A percentile compares a stretch with the other conserved stretches of the same genome.
phyloP scores from a whole-genome alignment of 2,329 filamentous ascomycete species.

The Cercospora brassicicola region DNA sequence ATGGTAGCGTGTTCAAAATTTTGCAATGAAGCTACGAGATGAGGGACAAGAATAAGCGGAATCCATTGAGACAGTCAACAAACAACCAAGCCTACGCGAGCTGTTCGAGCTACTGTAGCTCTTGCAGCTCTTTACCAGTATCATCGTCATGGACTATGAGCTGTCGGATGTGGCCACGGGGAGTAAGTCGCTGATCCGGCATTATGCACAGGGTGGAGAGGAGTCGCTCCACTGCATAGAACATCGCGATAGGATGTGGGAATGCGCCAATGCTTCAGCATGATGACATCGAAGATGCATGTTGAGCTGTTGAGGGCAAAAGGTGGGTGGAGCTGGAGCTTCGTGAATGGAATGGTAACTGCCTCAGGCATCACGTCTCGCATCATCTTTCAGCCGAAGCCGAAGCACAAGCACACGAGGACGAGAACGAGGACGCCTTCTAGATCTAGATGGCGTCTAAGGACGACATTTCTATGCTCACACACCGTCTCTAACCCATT shows the following conservation, averaged over 20 bases:
- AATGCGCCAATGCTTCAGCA: not conserved
- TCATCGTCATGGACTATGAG: conserved; percentile 4
- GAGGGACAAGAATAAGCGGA: not conserved
- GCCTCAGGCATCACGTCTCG: conserved; percentile 1
- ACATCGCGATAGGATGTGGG: not conserved
- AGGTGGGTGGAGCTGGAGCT: not conserved
- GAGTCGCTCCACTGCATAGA: not conserved
- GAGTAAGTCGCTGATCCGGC: not conserved
- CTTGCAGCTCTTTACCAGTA: not conserved
- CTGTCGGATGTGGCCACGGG: not conserved
- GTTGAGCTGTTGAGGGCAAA: not conserved
- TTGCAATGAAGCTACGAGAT: not conserved
- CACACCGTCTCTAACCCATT: conserved; percentile 41
- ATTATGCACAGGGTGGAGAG: not conserved
- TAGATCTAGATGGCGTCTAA: not conserved
- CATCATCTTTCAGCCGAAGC: not conserved
- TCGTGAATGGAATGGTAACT: not conserved
- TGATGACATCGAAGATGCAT: not conserved
- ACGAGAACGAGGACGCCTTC: not conserved
- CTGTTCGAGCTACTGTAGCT: not conserved
- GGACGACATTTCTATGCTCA: no score
- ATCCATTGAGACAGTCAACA: not conserved
- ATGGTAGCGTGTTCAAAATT: no score
- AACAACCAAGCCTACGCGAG: not conserved
- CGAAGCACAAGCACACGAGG: no score